Evolutionary conservation across 2,329 filamentous ascomycete species (phyloP).

Genomic region (Talaromyces albobiverticillius): DNA sequence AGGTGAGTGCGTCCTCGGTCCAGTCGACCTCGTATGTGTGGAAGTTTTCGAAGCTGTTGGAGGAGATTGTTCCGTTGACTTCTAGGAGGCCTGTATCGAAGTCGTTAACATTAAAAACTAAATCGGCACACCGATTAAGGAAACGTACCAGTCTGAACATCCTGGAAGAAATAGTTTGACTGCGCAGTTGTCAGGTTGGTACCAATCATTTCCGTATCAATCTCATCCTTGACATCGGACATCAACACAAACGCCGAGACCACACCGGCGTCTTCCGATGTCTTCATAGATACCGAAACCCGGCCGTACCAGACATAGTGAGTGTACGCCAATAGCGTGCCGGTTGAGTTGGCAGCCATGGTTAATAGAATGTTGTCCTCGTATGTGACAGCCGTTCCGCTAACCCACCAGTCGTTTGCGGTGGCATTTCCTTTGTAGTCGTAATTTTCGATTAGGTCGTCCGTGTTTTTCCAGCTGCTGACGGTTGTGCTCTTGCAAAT

Average conservation of each 20-base stretch:
- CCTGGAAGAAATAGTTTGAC: constrained; percentile 97
- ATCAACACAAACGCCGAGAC: constrained; percentile 96
- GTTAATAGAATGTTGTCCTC: constrained; percentile 75
- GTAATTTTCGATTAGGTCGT: constrained; percentile 67
- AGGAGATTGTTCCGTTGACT: constrained; percentile 62
- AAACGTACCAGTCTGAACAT: constrained; percentile 83
- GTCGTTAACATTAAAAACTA: too few relatives aligned
- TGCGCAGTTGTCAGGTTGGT: constrained; percentile 74
- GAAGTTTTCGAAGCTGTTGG: constrained; percentile 73
- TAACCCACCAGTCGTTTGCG: constrained; percentile 81
- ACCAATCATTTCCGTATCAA: constrained; percentile 94
- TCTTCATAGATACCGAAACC: constrained; percentile 80
- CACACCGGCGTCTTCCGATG: constrained; percentile 78
- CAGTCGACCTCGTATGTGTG: constrained; percentile 94
- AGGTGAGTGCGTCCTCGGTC: constrained; percentile 80
- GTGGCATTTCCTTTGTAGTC: constrained; percentile 83
- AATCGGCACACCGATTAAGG: too few relatives aligned
- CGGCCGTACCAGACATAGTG: constrained; percentile 97
- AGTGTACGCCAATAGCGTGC: constrained; percentile 79
- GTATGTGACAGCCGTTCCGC: constrained; percentile 65
- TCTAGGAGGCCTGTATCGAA: too few relatives aligned
- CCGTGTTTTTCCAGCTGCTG: constrained; percentile 65
- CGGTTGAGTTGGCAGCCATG: constrained; percentile 80
- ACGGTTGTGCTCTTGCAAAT: constrained; percentile 73
- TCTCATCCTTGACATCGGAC: constrained; percentile 95